These are phyloP conservation scores for Rhodofomes roseus DNA, from an alignment of 1,284 basidiomycete genomes.

Conservation along the genomic window DNA sequence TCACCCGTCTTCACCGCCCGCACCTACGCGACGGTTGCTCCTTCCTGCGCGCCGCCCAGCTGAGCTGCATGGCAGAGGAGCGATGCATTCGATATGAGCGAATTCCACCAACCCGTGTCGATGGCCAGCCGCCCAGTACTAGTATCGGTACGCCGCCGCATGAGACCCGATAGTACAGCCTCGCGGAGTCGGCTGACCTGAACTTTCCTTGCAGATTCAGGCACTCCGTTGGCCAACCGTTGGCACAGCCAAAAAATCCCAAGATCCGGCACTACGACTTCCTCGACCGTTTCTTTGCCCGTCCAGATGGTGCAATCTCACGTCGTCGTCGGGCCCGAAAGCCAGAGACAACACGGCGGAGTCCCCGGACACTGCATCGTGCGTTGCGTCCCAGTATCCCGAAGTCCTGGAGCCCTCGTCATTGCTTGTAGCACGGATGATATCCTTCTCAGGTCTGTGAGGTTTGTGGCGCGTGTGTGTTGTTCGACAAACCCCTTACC, in stretches of 20 bases:
- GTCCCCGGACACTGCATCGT: background rate
- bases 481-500: too few species aligned
- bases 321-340: background rate
- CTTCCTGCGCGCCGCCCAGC: background rate
- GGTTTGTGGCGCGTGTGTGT: too few species aligned
- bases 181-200: constrained; percentile 10
- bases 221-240: background rate
- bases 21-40: constrained; percentile 2
- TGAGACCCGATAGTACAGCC: background rate
- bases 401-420: too few species aligned
- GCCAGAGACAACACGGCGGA: background rate
- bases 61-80: constrained; percentile 7
- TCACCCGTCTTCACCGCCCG: background rate
- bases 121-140: background rate
- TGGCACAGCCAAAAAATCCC: background rate
- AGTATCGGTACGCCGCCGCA: background rate
- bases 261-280: constrained; percentile 1
- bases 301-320: background rate
- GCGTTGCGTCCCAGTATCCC: too few species aligned
- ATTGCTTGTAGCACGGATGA: too few species aligned
- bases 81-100: background rate
- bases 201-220: background rate
- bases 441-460: too few species aligned
- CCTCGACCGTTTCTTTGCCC: background rate
- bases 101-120: background rate